Percentiles rank a stretch among this genome's conserved stretches.
phyloP scores from a whole-genome alignment of 2,329 filamentous ascomycete species.

The Curvularia sp. region DNA sequence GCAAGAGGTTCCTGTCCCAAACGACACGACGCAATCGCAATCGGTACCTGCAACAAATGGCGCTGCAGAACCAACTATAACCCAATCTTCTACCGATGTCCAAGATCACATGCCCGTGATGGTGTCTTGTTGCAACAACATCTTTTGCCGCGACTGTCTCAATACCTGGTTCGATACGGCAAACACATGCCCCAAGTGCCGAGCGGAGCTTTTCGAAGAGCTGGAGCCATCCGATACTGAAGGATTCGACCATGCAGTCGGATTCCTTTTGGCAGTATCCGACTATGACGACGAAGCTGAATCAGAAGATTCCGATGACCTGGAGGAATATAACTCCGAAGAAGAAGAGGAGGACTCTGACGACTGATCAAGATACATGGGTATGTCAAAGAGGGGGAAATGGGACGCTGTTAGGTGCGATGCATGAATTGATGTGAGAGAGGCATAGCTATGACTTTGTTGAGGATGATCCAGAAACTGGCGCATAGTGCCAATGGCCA shows the following conservation, averaged over 20 bases:
- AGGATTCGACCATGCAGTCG: neutral
- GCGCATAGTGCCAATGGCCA: too few relatives aligned
- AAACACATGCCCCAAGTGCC: constrained; percentile 7
- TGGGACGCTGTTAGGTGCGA: too few relatives aligned
- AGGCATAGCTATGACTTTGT: too few relatives aligned
- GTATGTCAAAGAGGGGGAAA: too few relatives aligned
- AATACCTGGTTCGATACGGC: neutral
- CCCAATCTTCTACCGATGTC: too few relatives aligned
- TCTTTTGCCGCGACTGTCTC: neutral
- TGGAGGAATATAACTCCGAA: too few relatives aligned
- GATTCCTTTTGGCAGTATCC: neutral
- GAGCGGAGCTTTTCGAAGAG: neutral
- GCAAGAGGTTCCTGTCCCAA: neutral
- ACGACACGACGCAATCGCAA: neutral
- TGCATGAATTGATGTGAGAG: too few relatives aligned
- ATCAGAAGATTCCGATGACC: neutral
- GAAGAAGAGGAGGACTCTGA: neutral
- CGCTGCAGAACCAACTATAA: neutral
- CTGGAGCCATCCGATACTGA: neutral
- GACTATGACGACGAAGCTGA: neutral
- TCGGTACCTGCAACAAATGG: neutral
- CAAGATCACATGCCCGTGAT: neutral
- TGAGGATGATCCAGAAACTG: too few relatives aligned
- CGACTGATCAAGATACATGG: neutral
- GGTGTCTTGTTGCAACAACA: constrained; percentile 6